phyloP scores from a whole-genome alignment of 169 alveolate genomes.

The Plasmodium coatneyi region DNA sequence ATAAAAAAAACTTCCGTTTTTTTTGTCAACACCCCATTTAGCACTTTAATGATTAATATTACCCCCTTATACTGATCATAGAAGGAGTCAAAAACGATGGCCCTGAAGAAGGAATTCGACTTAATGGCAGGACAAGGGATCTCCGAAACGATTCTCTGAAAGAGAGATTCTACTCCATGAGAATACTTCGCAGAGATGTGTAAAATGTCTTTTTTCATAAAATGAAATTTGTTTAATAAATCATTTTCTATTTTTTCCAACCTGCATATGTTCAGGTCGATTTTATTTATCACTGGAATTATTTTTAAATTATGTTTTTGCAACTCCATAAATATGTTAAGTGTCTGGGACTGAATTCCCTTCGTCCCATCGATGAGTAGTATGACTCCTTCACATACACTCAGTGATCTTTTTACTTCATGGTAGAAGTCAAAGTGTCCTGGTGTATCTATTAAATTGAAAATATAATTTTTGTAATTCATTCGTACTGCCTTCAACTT shows the following conservation, averaged over 20 bases:
- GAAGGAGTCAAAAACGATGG: constrained; percentile 93
- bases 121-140: constrained; percentile 89
- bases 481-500: constrained; percentile 87
- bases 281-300: constrained; percentile 95
- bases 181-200: constrained; percentile 93
- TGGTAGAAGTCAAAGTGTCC: constrained; percentile 96
- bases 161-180: constrained; percentile 85
- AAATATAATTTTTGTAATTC: constrained; percentile 86
- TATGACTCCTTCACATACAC: constrained; percentile 95
- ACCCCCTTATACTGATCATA: constrained; percentile 93
- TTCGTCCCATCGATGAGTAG: constrained; percentile 93
- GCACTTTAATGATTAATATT: constrained; percentile 85
- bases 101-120: constrained; percentile 85
- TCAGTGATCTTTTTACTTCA: constrained; percentile 94
- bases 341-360: constrained; percentile 96
- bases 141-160: constrained; percentile 84
- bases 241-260: constrained; percentile 77
- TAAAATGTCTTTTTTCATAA: constrained; percentile 86
- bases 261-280: constrained; percentile 88
- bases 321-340: constrained; percentile 90
- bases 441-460: constrained; percentile 97
- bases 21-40: constrained; percentile 80
- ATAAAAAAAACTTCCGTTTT: constrained; percentile 79
- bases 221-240: constrained; percentile 76
- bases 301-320: constrained; percentile 89